Evolutionary conservation across 2,329 filamentous ascomycete species (phyloP).

Genomic region (Aaosphaeria arxii): DNA sequence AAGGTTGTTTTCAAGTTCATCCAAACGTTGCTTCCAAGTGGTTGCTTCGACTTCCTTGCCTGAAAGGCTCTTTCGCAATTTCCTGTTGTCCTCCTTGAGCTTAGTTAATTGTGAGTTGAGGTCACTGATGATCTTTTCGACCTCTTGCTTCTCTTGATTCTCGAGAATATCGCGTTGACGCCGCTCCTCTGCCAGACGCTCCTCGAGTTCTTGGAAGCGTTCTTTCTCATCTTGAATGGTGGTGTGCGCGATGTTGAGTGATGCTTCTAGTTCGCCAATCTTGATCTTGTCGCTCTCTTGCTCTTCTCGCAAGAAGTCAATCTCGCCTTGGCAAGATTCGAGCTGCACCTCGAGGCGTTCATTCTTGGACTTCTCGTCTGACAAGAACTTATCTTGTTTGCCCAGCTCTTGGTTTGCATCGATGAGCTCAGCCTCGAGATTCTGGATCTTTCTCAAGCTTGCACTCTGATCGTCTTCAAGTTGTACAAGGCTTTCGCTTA

Average conservation of each 20-base stretch:
- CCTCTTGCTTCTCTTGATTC: conserved; percentile 87
- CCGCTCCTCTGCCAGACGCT: conserved; percentile 74
- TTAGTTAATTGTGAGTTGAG: conserved; percentile 79
- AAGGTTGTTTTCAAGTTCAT: conserved; percentile 86
- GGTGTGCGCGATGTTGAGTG: conserved; percentile 74
- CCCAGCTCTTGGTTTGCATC: conserved; percentile 86
- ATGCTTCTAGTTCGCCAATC: conserved; percentile 88
- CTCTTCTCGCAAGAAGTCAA: conserved; percentile 92
- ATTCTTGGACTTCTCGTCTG: conserved; percentile 82
- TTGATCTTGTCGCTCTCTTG: conserved; percentile 97
- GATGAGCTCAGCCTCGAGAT: conserved; percentile 76
- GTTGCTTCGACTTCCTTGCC: conserved; percentile 83
- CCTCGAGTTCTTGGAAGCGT: conserved; percentile 50
- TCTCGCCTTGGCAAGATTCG: conserved; percentile 88
- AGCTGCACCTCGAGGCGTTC: conserved; percentile 86
- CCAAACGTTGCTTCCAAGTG: conserved; percentile 85
- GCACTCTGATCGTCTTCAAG: conserved; percentile 86
- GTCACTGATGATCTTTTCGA: conserved; percentile 89
- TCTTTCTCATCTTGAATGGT: conserved; percentile 83
- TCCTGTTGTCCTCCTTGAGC: conserved; percentile 81
- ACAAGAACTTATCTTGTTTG: conserved; percentile 76
- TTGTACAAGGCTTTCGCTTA: conserved; percentile 81
- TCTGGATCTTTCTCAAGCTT: conserved; percentile 74
- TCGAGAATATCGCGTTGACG: conserved; percentile 84
- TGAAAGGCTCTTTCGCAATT: conserved; percentile 77